phyloP scores from a whole-genome alignment of 148 eudicot genomes.

The Diospyros lotus region DNA sequence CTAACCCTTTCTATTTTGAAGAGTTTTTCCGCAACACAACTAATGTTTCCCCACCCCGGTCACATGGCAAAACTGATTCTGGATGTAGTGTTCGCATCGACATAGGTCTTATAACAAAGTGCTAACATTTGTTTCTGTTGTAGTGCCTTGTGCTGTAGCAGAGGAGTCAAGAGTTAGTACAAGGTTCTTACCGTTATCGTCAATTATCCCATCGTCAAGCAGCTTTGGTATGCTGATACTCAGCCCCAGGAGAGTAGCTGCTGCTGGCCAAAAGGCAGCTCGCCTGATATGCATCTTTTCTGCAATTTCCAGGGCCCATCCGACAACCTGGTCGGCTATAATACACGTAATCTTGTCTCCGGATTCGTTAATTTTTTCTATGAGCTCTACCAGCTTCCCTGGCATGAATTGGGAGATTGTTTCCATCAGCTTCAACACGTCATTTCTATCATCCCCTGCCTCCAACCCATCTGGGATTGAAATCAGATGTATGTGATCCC shows the following conservation, averaged over 20 bases:
- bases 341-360: slow-evolving; percentile 22
- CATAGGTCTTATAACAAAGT: too few species aligned
- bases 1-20: too few species aligned
- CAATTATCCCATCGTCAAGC: slow-evolving; percentile 10
- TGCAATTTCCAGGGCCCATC: slow-evolving; percentile 17
- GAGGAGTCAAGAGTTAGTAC: neutral
- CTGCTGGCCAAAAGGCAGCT: slow-evolving; percentile 15
- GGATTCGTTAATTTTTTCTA: slow-evolving; percentile 12
- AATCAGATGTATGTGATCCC: slow-evolving; percentile 16
- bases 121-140: too few species aligned
- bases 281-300: slow-evolving; percentile 7
- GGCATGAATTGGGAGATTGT: slow-evolving; percentile 22
- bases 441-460: slow-evolving; percentile 34
- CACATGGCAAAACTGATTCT: too few species aligned
- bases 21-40: too few species aligned
- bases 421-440: slow-evolving; percentile 13
- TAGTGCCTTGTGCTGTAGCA: neutral
- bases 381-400: slow-evolving; percentile 21
- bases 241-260: slow-evolving; percentile 3
- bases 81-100: too few species aligned
- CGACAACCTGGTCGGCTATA: slow-evolving; percentile 18
- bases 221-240: neutral
- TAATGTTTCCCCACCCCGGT: too few species aligned
- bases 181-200: slow-evolving; percentile 5
- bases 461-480: slow-evolving; percentile 36